A percentile compares a stretch with the other conserved stretches of the same genome.
Conservation (phyloP, 306 rosid genomes). For the Pterocarpus santalinus region DNA sequence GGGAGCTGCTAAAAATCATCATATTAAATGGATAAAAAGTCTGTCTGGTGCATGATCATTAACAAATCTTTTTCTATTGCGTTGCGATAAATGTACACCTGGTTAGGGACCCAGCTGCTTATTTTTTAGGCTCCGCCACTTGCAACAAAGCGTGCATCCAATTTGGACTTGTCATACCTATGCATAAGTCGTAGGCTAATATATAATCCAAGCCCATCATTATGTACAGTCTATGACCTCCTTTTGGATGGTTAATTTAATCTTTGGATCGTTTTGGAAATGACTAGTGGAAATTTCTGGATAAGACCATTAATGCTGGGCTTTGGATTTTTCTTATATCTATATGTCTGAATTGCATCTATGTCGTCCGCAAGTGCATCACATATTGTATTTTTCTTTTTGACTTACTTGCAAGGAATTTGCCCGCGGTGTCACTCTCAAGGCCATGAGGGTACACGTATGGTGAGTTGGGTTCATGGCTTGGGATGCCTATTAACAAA, state of each 20-base stretch:
- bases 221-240: not conserved
- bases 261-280: slow-evolving; percentile 12
- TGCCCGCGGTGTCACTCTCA: not conserved
- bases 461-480: not conserved
- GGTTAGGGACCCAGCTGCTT: slow-evolving; percentile 6
- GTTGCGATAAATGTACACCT: slow-evolving; percentile 16
- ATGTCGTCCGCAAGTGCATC: not conserved
- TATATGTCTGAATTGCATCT: not conserved
- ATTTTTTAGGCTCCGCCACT: slow-evolving; percentile 19
- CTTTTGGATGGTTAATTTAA: not conserved
- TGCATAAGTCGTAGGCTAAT: not conserved
- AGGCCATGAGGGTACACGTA: not conserved
- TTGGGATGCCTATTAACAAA: not conserved
- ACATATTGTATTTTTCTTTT: not conserved
- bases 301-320: not conserved
- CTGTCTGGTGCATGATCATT: slow-evolving; percentile 3
- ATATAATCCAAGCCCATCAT: not conserved
- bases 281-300: not conserved
- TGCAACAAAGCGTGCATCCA: not conserved
- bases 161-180: not conserved
- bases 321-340: not conserved
- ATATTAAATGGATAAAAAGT: slow-evolving; percentile 18
- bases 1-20: slow-evolving; percentile 16
- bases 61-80: slow-evolving; percentile 20
- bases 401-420: not conserved